Evolutionary conservation across 2,329 filamentous ascomycete species (phyloP).

Genomic region (Cercospora sesami): DNA sequence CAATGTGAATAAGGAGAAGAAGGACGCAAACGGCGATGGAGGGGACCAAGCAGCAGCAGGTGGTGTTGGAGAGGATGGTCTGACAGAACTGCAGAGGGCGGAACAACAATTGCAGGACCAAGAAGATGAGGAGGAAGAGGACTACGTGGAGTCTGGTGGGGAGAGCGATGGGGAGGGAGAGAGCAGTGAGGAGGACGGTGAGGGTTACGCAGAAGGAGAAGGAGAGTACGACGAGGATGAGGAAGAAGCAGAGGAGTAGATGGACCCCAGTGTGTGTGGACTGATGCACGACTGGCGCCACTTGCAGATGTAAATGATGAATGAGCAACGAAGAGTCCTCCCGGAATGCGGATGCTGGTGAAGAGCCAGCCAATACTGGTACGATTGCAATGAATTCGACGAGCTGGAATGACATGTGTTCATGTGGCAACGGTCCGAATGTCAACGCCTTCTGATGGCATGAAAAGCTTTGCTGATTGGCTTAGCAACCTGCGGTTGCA

Average conservation of each 20-base stretch:
- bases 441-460: background rate
- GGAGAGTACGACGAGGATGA: slow-evolving; percentile 29
- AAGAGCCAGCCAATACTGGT: background rate
- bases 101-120: slow-evolving; percentile 38
- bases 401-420: background rate
- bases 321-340: background rate
- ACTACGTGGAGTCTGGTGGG: slow-evolving; percentile 38
- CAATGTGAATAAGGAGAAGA: slow-evolving; percentile 50
- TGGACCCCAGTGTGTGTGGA: background rate
- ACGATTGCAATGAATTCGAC: background rate
- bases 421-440: background rate
- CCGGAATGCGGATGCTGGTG: background rate
- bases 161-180: slow-evolving; percentile 40
- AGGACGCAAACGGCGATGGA: slow-evolving; percentile 31
- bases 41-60: slow-evolving; percentile 25
- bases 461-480: too few species aligned
- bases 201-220: slow-evolving; percentile 30
- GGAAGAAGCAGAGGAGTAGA: slow-evolving; percentile 13
- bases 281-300: background rate
- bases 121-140: slow-evolving; percentile 39
- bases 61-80: slow-evolving; percentile 32
- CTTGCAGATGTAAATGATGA: background rate
- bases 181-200: slow-evolving; percentile 35
- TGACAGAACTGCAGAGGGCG: slow-evolving; percentile 36
- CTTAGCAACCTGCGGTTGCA: too few species aligned